phyloP scores from a whole-genome alignment of 371 early-diverging fungal species.

The Rhizopus stolonifer region DNA sequence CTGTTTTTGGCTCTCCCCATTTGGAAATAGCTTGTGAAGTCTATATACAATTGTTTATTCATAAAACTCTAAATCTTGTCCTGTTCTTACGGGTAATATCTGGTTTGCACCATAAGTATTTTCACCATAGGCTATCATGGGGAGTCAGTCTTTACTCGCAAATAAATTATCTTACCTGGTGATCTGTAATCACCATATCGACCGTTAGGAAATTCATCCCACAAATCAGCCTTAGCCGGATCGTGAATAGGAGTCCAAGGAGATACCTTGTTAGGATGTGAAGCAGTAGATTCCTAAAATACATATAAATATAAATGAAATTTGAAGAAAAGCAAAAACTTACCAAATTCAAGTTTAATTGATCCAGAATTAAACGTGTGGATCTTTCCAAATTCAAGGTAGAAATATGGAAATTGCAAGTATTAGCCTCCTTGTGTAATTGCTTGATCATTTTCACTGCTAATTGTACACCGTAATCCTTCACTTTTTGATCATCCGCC shows the following conservation, averaged over 20 bases:
- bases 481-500: slow-evolving; percentile 91
- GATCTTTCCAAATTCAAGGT: slow-evolving; percentile 89
- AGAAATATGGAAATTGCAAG: slow-evolving; percentile 73
- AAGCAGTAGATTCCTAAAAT: too few species aligned
- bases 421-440: slow-evolving; percentile 53
- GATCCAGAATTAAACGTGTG: slow-evolving; percentile 79
- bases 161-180: slow-evolving; percentile 43
- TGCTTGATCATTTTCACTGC: slow-evolving; percentile 70
- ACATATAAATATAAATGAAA: background rate
- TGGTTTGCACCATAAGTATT: slow-evolving; percentile 69
- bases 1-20: slow-evolving; percentile 76
- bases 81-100: slow-evolving; percentile 52
- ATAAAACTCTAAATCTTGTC: background rate
- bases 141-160: slow-evolving; percentile 43
- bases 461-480: slow-evolving; percentile 84
- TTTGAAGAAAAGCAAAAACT: too few species aligned
- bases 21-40: slow-evolving; percentile 29
- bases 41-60: slow-evolving; percentile 3
- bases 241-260: slow-evolving; percentile 31
- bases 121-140: slow-evolving; percentile 42
- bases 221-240: slow-evolving; percentile 55
- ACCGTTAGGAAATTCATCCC: slow-evolving; percentile 98
- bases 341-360: slow-evolving; percentile 31
- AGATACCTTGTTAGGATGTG: slow-evolving; percentile 5
- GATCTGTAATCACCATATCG: slow-evolving; percentile 96